A percentile compares a stretch with the other conserved stretches of the same genome.
phyloP scores from a whole-genome alignment of 805 yeast genomes.

The Lipomyces orientalis region DNA sequence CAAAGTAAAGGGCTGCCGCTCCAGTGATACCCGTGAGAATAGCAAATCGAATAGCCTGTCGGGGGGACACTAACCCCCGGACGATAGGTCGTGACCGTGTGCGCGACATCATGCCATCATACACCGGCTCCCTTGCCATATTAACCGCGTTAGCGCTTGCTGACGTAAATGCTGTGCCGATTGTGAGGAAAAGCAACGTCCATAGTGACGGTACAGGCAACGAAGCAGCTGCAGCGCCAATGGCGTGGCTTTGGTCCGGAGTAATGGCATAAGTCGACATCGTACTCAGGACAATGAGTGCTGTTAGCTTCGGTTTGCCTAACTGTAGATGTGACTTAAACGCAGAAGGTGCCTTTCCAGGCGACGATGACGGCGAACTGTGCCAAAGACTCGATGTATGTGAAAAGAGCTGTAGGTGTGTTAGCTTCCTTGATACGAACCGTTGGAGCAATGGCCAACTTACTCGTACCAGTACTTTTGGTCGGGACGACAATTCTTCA shows the following conservation, averaged over 20 bases:
- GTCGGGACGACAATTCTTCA: conserved; percentile 10
- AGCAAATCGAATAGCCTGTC: conserved; percentile 83
- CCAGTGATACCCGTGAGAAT: conserved; percentile 75
- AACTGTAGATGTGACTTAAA: conserved; percentile 63
- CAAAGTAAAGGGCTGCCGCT: conserved; percentile 66
- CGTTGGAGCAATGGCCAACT: background rate
- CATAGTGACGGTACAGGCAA: conserved; percentile 51
- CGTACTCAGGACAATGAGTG: conserved; percentile 86
- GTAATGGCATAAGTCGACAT: conserved; percentile 93
- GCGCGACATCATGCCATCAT: conserved; percentile 84
- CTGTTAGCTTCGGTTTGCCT: conserved; percentile 88
- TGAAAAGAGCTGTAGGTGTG: conserved; percentile 7
- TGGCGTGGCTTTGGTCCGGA: conserved; percentile 62
- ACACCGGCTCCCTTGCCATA: conserved; percentile 94
- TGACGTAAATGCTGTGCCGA: conserved; percentile 86
- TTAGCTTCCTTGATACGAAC: background rate
- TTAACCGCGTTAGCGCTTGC: conserved; percentile 97
- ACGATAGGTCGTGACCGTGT: conserved; percentile 92
- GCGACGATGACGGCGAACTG: conserved; percentile 8
- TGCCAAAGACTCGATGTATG: conserved; percentile 21
- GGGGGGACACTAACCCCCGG: conserved; percentile 73
- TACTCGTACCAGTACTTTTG: background rate
- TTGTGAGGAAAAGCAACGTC: conserved; percentile 72
- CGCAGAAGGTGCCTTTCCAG: conserved; percentile 16
- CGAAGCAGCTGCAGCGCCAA: conserved; percentile 9